Conservation (phyloP, 2,329 filamentous ascomycete genomes). For the Emergomyces pasteurianus region DNA sequence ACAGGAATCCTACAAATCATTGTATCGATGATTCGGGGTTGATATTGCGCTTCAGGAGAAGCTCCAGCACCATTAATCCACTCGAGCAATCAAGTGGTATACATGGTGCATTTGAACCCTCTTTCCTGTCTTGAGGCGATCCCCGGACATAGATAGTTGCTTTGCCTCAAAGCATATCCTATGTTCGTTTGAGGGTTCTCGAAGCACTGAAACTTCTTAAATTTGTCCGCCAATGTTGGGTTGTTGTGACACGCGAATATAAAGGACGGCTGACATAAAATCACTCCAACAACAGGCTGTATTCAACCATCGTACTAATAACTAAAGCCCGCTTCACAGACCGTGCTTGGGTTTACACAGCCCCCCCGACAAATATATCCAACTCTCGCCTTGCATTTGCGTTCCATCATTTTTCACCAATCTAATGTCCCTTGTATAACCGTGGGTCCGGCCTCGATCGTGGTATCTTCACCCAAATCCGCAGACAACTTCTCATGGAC, state of each 20-base stretch:
- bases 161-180: neutral
- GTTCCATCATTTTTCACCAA: neutral
- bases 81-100: neutral
- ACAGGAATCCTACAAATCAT: neutral
- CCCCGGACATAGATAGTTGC: neutral
- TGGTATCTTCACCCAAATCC: neutral
- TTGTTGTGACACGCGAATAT: neutral
- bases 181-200: neutral
- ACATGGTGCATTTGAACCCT: neutral
- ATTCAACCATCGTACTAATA: neutral
- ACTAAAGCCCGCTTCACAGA: neutral
- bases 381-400: neutral
- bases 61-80: neutral
- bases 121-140: neutral
- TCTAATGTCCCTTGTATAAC: neutral
- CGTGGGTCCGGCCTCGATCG: neutral
- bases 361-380: neutral
- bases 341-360: neutral
- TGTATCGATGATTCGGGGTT: neutral
- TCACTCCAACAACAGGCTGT: neutral
- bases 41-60: neutral
- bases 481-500: neutral
- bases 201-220: neutral
- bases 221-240: neutral
- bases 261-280: neutral